Base-by-base conservation (phyloP, 108 stramenopile genomes). In the Epithemia pelagica region DNA sequence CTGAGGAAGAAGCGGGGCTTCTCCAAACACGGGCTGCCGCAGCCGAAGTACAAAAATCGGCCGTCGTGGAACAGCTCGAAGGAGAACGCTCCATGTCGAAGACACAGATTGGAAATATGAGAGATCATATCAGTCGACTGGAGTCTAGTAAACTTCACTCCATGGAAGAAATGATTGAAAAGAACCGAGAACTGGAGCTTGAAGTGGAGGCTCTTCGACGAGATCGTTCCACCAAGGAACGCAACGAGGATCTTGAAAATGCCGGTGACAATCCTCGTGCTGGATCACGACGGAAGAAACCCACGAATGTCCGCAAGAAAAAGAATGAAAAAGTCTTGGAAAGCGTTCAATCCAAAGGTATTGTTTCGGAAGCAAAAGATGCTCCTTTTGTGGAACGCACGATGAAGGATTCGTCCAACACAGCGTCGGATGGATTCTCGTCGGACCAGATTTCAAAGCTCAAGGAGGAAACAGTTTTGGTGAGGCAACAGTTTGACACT, bases 21-120 rank as follows among this genome's bases (percentile, higher is more conserved):
- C 73, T 90, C 73, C 86, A 87, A 61, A 94, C 92, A 19, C 72
- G 89, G 24, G 78, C 81, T 52, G 92, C 87, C 22, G 86, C 83
- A n/a, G 89, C 92, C 23, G 89, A 94, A 54, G 81, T 94, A 8
- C 86, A 89, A 64, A 74, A 83, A 62, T 78, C 75, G 28, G 76
- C 84, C 32, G 74, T 91, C 30, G 75, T 72, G 63, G 88, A 89
- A 68, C 78, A 75, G 32, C 52, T 94, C 22, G 78, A 83, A 23
- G 71, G 73, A 32, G 88, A 89, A 70, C 65, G 80, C 53, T 58
- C 76, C 24, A 75, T 71, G 61, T 67, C 67, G n/a, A 63, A 67
- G 24, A 58, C 73, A 27, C 67, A 74, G 62, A 58, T 86, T 65
- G 77, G 66, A 2, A 53, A 62, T 8, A 51, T 81, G 53, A 78